A percentile compares a stretch with the other conserved stretches of the same genome.
Conservation (phyloP, 495 filamentous ascomycete species). For the Talaromyces adpressus region DNA sequence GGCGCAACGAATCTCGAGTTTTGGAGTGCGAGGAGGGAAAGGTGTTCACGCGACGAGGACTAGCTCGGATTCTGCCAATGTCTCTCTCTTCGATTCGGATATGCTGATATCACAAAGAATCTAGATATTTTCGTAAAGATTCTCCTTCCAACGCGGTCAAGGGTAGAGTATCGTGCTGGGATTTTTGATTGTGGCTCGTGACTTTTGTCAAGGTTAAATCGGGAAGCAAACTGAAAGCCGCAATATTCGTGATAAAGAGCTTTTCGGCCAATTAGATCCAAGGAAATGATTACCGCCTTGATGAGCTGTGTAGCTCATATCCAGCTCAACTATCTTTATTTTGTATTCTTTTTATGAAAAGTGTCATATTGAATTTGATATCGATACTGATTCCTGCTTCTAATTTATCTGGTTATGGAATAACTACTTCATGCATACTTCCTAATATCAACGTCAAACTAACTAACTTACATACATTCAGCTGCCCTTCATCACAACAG, state of each 20-base stretch:
- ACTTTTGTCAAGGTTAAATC: not conserved
- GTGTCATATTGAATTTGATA: not conserved
- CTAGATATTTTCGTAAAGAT: no score
- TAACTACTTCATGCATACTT: not conserved
- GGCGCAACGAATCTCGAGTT: not conserved
- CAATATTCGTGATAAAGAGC: conserved; percentile 2
- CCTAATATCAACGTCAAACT: not conserved
- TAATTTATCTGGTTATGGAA: not conserved
- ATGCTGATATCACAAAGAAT: not conserved
- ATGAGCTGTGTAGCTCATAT: not conserved
- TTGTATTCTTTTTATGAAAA: not conserved
- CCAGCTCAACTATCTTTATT: no score
- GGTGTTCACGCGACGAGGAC: not conserved
- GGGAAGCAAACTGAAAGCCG: not conserved
- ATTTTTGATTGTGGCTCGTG: not conserved
- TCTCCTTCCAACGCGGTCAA: not conserved
- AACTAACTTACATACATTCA: not conserved
- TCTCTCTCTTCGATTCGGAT: not conserved
- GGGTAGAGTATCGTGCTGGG: not conserved
- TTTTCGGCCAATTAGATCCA: not conserved
- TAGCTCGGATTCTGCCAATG: not conserved
- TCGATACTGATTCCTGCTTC: not conserved
- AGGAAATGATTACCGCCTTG: not conserved
- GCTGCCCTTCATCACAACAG: not conserved
- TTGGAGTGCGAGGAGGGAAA: not conserved